Evolutionary conservation across 2,329 filamentous ascomycete species (phyloP), one percentile per base, ranked within the genome.

Genomic region (Sarocladium oryzae): DNA sequence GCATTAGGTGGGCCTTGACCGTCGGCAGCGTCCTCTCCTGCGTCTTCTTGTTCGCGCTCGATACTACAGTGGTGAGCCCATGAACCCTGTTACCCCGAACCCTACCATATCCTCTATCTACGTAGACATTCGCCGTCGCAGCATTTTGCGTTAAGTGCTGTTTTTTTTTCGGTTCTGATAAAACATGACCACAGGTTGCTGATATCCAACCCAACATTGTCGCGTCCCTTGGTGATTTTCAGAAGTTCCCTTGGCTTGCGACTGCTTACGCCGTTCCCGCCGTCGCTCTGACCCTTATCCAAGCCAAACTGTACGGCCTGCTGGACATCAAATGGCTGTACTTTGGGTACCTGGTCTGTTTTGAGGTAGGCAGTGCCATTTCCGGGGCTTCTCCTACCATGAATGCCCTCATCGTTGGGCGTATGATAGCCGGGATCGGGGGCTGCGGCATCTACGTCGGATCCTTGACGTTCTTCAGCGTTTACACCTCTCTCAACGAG

Each of bases 251-350:
- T 60, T 2, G 54, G 57, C 2, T 55, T 55, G 3, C 53, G 54
- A 13, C 36, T 52, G 21, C 57, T 60, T 20, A 41, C 60, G 1
- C 56, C 56, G 5, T 45, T 56, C 2, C n/a, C n/a, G n/a, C n/a
- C n/a, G n/a, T n/a, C n/a, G n/a, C n/a, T n/a, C n/a, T n/a, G n/a
- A n/a, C n/a, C n/a, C n/a, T n/a, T n/a, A n/a, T n/a, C n/a, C n/a
- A n/a, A n/a, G 57, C 56, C 6, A 58, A 58, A 50, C 53, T 54
- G 5, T 58, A 55, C 18, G 51, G 53, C 7, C 32, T 56, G 23
- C 77, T 77, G 58, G 65, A 75, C 45, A 62, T 63, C 1, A 78
- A 78, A 56, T 71, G 63, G 63, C 51, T 73, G 0, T 68, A 62
- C 50, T 50, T 63, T 49, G 43, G 33, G 10, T 54, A 52, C 18